A percentile compares a stretch with the other conserved stretches of the same genome.
phyloP scores from a whole-genome alignment of 768 basidiomycete genomes.

The Suillus placidus region DNA sequence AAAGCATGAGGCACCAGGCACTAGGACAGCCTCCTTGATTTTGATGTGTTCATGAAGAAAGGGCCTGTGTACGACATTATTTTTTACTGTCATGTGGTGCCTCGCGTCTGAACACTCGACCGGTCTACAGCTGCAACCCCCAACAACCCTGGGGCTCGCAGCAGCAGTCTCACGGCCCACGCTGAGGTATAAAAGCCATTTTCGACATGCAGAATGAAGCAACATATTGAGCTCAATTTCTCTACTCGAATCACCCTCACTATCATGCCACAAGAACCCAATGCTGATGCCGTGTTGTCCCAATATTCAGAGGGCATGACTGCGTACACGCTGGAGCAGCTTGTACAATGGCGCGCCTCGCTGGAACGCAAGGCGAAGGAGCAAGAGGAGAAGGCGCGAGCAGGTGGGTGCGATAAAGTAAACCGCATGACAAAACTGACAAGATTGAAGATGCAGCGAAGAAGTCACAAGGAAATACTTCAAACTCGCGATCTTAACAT shows the following conservation, averaged over 20 bases:
- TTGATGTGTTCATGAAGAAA: background rate
- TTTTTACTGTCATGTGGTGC: conserved; percentile 3
- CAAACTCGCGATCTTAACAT: background rate
- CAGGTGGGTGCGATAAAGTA: background rate
- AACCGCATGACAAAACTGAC: background rate
- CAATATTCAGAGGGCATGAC: conserved; percentile 9
- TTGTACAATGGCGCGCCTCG: conserved; percentile 2
- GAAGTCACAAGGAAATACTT: background rate
- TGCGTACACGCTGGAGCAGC: conserved; percentile 5
- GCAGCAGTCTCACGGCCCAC: conserved; percentile 2
- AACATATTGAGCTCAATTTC: background rate
- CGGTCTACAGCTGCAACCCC: background rate
- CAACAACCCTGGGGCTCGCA: background rate
- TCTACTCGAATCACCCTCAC: background rate
- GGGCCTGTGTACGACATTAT: background rate
- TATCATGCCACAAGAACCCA: background rate
- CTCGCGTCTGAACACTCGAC: background rate
- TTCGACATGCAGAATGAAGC: background rate
- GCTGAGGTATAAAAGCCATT: conserved; percentile 4
- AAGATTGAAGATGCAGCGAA: background rate
- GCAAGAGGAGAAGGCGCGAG: conserved; percentile 6
- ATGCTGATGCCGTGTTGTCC: background rate
- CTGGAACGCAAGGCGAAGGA: conserved; percentile 5
- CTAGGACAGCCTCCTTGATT: background rate
- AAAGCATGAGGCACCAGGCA: background rate